A percentile compares a stretch with the other conserved stretches of the same genome.
phyloP scores from a whole-genome alignment of 345 rosid species.

The Citrus reticulata region DNA sequence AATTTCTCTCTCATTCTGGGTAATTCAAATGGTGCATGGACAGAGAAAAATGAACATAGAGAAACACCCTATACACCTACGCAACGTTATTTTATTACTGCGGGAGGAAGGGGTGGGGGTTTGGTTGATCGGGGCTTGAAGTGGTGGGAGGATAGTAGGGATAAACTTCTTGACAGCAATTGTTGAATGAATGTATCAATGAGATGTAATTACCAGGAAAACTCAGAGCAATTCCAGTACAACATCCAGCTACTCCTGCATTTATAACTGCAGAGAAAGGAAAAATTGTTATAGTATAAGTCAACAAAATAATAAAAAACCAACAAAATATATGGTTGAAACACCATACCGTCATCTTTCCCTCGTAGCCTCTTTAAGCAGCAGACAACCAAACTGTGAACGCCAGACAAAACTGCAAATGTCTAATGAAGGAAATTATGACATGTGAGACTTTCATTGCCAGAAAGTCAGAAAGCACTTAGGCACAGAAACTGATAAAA shows the following conservation, averaged over 20 bases:
- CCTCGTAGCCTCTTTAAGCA: slow-evolving; percentile 72
- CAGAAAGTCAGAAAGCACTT: neutral
- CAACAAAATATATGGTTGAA: neutral
- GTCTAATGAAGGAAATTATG: slow-evolving; percentile 34
- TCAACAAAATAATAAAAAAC: neutral
- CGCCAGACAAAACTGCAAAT: slow-evolving; percentile 67
- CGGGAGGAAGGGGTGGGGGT: no score
- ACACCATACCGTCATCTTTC: slow-evolving; percentile 81
- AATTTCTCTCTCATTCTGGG: neutral
- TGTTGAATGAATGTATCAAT: neutral
- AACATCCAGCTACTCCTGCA: slow-evolving; percentile 93
- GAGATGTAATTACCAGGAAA: slow-evolving; percentile 52
- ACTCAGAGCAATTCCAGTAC: slow-evolving; percentile 85
- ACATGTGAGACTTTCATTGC: neutral
- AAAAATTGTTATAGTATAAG: neutral
- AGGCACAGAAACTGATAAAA: neutral
- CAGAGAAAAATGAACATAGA: neutral
- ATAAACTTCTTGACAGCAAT: neutral
- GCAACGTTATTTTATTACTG: neutral
- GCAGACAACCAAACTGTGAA: slow-evolving; percentile 75
- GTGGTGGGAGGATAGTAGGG: neutral
- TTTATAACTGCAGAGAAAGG: slow-evolving; percentile 55
- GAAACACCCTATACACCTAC: neutral
- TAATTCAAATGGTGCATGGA: neutral
- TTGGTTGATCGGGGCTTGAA: neutral